Percentiles rank a stretch among this genome's conserved stretches.
Conservation (phyloP, 164 flowering plant genomes). For the Berberis thunbergii region DNA sequence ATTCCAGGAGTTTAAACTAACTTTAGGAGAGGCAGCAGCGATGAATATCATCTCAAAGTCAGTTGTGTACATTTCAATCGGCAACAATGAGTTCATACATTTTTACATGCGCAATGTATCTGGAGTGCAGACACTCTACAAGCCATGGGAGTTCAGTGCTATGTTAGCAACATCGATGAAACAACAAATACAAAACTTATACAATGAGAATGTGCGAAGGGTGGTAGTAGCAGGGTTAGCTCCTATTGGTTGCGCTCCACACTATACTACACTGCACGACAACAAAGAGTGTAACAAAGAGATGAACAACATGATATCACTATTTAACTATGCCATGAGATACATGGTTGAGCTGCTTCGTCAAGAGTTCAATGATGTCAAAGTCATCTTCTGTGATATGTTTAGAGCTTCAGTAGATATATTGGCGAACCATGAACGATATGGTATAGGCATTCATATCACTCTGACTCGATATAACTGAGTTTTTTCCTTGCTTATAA, state of each 20-base stretch:
- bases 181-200: conserved; percentile 64
- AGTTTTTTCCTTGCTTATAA: background rate
- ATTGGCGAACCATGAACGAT: conserved; percentile 36
- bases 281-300: conserved; percentile 49
- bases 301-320: conserved; percentile 67
- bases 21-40: conserved; percentile 60
- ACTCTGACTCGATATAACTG: background rate
- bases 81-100: conserved; percentile 85
- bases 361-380: conserved; percentile 45
- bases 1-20: conserved; percentile 48
- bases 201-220: conserved; percentile 48
- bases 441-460: conserved; percentile 37
- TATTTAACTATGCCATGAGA: conserved; percentile 74
- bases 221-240: conserved; percentile 77
- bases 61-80: conserved; percentile 69
- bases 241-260: conserved; percentile 89
- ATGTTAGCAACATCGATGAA: conserved; percentile 46
- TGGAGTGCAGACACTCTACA: conserved; percentile 51
- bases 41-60: conserved; percentile 49
- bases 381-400: conserved; percentile 64
- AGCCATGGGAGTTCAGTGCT: conserved; percentile 79
- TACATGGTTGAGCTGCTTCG: conserved; percentile 52
- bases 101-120: conserved; percentile 70
- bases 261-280: conserved; percentile 58
- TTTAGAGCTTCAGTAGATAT: conserved; percentile 79